A percentile compares a stretch with the other conserved stretches of the same genome.
phyloP scores from a whole-genome alignment of 805 yeast species.

The Pichia thaimueangensis region DNA sequence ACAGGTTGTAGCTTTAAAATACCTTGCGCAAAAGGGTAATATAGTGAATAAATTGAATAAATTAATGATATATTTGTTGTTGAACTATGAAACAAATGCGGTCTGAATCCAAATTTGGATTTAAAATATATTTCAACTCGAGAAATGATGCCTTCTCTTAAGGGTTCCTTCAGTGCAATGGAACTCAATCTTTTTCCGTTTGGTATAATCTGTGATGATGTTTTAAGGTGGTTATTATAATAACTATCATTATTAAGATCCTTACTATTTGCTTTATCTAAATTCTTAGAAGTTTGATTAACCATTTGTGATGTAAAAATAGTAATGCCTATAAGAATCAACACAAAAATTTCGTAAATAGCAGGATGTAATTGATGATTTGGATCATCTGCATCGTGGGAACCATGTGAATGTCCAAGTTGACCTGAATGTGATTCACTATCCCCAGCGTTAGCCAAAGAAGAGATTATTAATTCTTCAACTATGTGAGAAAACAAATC shows the following conservation, averaged over 20 bases:
- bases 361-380: conserved; percentile 11
- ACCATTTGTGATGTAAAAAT: conserved; percentile 28
- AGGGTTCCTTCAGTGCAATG: conserved; percentile 23
- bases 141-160: conserved; percentile 9
- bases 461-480: conserved; percentile 58
- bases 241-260: not conserved
- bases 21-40: conserved; percentile 23
- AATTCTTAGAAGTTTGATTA: conserved; percentile 10
- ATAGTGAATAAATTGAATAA: conserved; percentile 26
- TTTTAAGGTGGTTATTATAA: too few species aligned
- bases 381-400: conserved; percentile 19
- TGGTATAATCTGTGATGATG: conserved; percentile 8
- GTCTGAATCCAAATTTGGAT: conserved; percentile 11
- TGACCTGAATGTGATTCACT: not conserved
- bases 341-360: conserved; percentile 27
- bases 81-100: conserved; percentile 29
- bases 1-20: conserved; percentile 7
- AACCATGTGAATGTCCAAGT: conserved; percentile 23
- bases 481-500: conserved; percentile 82
- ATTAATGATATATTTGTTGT: conserved; percentile 39
- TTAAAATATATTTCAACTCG: not conserved
- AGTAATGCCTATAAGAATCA: conserved; percentile 25
- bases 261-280: not conserved
- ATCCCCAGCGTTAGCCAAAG: conserved; percentile 17
- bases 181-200: conserved; percentile 23